A percentile compares a stretch with the other conserved stretches of the same genome.
Conservation (phyloP, 202 grass and related monocot genomes). For the Panicum hallii region DNA sequence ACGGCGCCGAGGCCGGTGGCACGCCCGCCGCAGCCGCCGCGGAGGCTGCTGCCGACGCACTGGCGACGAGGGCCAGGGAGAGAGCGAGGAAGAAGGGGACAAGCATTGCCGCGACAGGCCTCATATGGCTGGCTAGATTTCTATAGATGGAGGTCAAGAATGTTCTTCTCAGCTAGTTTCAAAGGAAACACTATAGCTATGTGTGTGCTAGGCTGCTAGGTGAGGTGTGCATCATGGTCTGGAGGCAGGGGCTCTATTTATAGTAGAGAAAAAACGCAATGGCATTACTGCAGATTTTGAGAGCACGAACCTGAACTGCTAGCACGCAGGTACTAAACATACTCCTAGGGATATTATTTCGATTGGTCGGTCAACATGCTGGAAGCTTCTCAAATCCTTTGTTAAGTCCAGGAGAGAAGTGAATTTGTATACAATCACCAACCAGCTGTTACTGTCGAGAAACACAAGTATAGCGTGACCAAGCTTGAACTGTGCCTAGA, state of each 20-base stretch:
- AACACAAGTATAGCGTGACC: background rate
- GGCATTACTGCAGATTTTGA: background rate
- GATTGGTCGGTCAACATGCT: background rate
- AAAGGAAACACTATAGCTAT: background rate
- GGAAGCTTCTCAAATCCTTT: background rate
- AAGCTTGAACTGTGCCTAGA: background rate
- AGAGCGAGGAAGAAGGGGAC: background rate
- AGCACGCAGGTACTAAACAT: background rate
- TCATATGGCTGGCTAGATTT: background rate
- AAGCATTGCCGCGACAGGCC: background rate
- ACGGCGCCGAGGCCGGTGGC: background rate
- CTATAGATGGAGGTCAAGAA: background rate
- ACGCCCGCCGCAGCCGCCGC: background rate
- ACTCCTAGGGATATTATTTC: background rate
- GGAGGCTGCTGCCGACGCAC: background rate
- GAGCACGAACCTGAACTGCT: background rate
- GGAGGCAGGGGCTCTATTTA: background rate
- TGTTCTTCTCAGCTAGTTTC: background rate
- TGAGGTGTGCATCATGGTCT: background rate
- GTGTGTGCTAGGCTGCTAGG: background rate
- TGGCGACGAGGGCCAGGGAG: background rate
- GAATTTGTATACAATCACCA: background rate
- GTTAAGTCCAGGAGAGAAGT: background rate
- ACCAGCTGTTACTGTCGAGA: background rate
- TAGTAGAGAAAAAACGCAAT: background rate